Evolutionary conservation across 2,329 filamentous ascomycete species (phyloP).

Genomic region (Monilinia polystroma): DNA sequence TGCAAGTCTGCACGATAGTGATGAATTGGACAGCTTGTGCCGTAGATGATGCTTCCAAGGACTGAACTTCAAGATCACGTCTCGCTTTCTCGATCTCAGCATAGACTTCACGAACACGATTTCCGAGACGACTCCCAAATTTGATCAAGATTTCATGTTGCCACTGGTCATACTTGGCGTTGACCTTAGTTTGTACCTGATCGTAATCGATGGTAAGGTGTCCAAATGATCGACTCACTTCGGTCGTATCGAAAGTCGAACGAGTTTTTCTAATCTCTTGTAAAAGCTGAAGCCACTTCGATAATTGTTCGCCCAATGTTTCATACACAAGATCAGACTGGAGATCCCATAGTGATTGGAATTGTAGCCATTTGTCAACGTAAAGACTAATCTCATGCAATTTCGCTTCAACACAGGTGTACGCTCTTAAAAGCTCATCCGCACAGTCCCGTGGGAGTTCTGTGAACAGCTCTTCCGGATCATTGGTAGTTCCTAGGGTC

Average conservation of each 20-base stretch:
- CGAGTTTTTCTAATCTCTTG: constrained; percentile 95
- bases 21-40: constrained; percentile 98
- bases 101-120: constrained; percentile 88
- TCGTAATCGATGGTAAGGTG: constrained; percentile 97
- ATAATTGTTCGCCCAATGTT: constrained; percentile 83
- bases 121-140: constrained; percentile 85
- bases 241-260: constrained; percentile 94
- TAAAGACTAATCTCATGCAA: constrained; percentile 77
- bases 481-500: constrained; percentile 66
- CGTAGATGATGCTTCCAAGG: constrained; percentile 89
- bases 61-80: constrained; percentile 86
- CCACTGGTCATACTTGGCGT: constrained; percentile 99
- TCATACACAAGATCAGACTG: constrained; percentile 96
- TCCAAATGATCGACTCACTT: constrained; percentile 88
- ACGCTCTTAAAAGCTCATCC: constrained; percentile 74
- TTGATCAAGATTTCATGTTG: constrained; percentile 95
- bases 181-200: constrained; percentile 97
- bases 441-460: constrained; percentile 83
- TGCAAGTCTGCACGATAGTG: constrained; percentile 94
- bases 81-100: constrained; percentile 88
- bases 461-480: constrained; percentile 71
- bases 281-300: constrained; percentile 91
- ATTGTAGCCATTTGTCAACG: constrained; percentile 97
- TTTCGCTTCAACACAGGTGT: constrained; percentile 79
- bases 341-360: constrained; percentile 97